phyloP scores from a whole-genome alignment of 2,329 filamentous ascomycete species.

The Fusarium sp. region DNA sequence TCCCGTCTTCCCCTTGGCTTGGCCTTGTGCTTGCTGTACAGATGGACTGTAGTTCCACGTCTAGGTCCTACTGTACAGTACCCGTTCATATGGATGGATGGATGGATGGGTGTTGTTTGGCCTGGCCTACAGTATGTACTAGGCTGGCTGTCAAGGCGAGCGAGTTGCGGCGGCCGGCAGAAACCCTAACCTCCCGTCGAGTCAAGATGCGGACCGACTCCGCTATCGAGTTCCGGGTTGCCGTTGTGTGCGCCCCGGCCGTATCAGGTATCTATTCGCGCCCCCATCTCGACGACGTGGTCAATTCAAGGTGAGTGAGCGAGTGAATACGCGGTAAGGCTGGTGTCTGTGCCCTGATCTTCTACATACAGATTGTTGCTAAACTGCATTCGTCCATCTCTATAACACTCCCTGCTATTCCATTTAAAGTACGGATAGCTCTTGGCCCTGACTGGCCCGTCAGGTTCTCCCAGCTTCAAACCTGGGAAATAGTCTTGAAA shows the following conservation, averaged over 20 bases:
- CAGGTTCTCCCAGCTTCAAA: slow-evolving; percentile 2
- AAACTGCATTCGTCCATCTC: background rate
- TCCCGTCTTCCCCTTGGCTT: slow-evolving; percentile 2
- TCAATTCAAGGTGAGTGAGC: background rate
- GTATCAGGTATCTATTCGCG: slow-evolving; percentile 33
- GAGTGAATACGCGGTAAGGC: background rate
- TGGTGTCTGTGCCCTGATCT: background rate
- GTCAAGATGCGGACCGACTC: slow-evolving; percentile 26
- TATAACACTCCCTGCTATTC: background rate
- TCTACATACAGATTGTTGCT: background rate
- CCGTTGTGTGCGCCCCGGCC: slow-evolving; percentile 17
- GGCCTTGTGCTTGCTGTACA: slow-evolving; percentile 7
- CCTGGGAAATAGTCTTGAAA: background rate
- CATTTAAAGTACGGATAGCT: background rate
- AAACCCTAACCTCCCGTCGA: slow-evolving; percentile 12
- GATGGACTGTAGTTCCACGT: background rate
- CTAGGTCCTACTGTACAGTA: background rate
- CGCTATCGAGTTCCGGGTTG: slow-evolving; percentile 18
- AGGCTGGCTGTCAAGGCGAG: background rate
- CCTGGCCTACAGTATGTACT: background rate
- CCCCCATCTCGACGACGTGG: background rate
- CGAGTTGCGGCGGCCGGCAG: slow-evolving; percentile 15
- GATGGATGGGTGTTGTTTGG: background rate
- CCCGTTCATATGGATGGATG: background rate
- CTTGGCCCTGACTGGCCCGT: background rate